Evolutionary conservation across 176 grass and related monocot genomes (phyloP).

Genomic region (Oryza glumipatula): DNA sequence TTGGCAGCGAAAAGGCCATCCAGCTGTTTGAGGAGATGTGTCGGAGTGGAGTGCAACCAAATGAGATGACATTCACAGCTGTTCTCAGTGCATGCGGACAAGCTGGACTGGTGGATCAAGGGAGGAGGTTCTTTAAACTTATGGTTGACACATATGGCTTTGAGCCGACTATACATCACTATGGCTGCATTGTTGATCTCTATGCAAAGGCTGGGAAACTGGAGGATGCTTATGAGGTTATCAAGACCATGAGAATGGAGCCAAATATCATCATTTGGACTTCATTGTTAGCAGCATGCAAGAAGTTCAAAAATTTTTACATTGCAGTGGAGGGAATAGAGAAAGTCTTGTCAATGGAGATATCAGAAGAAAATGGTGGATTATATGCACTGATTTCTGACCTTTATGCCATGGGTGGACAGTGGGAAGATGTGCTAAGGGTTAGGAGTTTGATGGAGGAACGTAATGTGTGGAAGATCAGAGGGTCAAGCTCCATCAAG

Average conservation of each 20-base stretch:
- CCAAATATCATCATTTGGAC: conserved; percentile 68
- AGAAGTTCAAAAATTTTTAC: conserved; percentile 59
- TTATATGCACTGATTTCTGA: conserved; percentile 56
- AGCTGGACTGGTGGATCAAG: conserved; percentile 60
- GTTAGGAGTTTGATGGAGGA: conserved; percentile 60
- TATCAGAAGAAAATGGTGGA: conserved; percentile 53
- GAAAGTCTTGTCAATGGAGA: conserved; percentile 54
- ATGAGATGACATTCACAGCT: conserved; percentile 57
- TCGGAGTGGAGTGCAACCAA: conserved; percentile 39
- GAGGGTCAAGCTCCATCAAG: conserved; percentile 42
- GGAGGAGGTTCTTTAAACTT: conserved; percentile 45
- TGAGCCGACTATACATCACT: conserved; percentile 64
- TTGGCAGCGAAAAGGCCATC: conserved; percentile 36
- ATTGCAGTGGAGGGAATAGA: conserved; percentile 54
- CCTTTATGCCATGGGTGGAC: conserved; percentile 55
- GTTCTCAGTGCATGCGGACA: conserved; percentile 55
- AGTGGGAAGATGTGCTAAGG: conserved; percentile 49
- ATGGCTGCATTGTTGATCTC: conserved; percentile 73
- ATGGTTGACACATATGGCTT: conserved; percentile 53
- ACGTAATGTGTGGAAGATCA: conserved; percentile 43
- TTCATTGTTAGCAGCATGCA: conserved; percentile 58
- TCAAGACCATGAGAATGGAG: conserved; percentile 65
- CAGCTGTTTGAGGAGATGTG: conserved; percentile 60
- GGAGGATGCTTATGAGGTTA: conserved; percentile 61
- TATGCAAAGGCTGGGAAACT: conserved; percentile 62